Evolutionary conservation across 768 basidiomycete genomes (phyloP).

Genomic region (Boletus subparvulus): DNA sequence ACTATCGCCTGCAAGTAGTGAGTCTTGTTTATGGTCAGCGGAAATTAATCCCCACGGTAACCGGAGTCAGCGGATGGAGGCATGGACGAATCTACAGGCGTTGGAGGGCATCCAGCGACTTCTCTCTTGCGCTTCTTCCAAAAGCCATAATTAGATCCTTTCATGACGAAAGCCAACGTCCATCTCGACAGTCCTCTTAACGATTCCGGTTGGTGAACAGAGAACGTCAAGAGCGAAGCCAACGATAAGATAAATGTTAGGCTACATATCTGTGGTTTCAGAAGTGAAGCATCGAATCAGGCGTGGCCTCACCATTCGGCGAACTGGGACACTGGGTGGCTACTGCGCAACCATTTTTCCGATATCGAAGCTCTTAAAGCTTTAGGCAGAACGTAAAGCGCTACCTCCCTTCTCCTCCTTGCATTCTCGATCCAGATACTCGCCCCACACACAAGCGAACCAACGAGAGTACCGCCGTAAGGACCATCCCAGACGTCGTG

Average conservation of each 20-base stretch:
- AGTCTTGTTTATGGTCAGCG: neutral
- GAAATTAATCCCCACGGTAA: neutral
- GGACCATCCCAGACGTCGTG: conserved; percentile 83
- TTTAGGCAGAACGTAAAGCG: conserved; percentile 72
- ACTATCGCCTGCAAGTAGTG: neutral
- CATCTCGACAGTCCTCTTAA: conserved; percentile 74
- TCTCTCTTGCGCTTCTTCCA: conserved; percentile 42
- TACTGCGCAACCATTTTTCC: conserved; percentile 48
- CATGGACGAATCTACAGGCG: conserved; percentile 1
- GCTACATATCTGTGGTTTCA: conserved; percentile 36
- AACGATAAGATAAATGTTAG: conserved; percentile 61
- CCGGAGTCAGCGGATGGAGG: neutral
- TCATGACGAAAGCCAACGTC: conserved; percentile 65
- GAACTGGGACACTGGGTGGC: conserved; percentile 39
- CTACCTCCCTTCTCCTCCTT: conserved; percentile 71
- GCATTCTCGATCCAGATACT: conserved; percentile 81
- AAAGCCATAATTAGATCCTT: conserved; percentile 55
- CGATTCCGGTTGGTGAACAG: conserved; percentile 57
- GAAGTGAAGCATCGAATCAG: neutral
- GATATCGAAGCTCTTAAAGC: conserved; percentile 67
- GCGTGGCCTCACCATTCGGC: conserved; percentile 52
- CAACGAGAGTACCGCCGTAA: conserved; percentile 61
- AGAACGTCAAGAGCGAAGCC: conserved; percentile 62
- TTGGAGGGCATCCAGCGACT: conserved; percentile 11
- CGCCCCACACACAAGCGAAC: conserved; percentile 66